Conservation (phyloP, 108 stramenopile species). For the Cyclotella kingstonii region DNA sequence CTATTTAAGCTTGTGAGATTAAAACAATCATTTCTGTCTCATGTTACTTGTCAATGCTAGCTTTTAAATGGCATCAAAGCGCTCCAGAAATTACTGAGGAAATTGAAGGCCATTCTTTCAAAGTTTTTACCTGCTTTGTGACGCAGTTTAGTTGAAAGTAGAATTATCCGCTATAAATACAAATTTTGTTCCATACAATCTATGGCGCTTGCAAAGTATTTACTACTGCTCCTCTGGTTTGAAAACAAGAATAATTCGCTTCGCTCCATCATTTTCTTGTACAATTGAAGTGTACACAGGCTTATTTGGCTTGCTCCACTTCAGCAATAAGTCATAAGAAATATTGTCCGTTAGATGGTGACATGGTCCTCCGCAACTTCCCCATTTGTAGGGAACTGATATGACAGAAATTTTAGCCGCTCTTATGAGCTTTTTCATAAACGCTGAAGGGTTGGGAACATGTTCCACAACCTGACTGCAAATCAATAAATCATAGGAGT, state of each 20-base stretch:
- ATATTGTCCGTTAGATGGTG: slow-evolving; percentile 22
- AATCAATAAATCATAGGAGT: slow-evolving; percentile 25
- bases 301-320: slow-evolving; percentile 20
- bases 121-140: too few species aligned
- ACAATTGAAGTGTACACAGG: slow-evolving; percentile 14
- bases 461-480: slow-evolving; percentile 35
- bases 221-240: not conserved
- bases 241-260: slow-evolving; percentile 7
- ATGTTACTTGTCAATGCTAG: too few species aligned
- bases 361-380: slow-evolving; percentile 18
- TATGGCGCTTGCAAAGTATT: not conserved
- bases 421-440: slow-evolving; percentile 30
- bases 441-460: slow-evolving; percentile 25
- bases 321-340: slow-evolving; percentile 3
- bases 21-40: too few species aligned
- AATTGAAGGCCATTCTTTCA: too few species aligned
- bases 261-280: slow-evolving; percentile 4
- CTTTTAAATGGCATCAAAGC: too few species aligned
- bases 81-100: too few species aligned
- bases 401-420: slow-evolving; percentile 28
- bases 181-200: not conserved
- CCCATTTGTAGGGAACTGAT: slow-evolving; percentile 30
- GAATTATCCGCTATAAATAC: too few species aligned
- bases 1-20: too few species aligned
- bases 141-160: too few species aligned